phyloP scores from a whole-genome alignment of 2,329 filamentous ascomycete species.

The Beauveria sp. region DNA sequence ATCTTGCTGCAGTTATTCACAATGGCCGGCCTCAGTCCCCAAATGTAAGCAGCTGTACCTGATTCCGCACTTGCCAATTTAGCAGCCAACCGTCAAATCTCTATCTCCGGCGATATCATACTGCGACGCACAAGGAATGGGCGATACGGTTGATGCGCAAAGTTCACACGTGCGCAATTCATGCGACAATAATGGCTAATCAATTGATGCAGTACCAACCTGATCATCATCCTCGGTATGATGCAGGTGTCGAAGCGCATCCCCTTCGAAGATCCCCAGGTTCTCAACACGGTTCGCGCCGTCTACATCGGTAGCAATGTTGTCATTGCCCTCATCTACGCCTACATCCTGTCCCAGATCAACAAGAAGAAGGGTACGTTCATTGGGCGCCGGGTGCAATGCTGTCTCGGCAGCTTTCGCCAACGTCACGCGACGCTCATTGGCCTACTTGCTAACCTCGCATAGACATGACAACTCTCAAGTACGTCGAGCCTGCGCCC shows the following conservation, averaged over 20 bases:
- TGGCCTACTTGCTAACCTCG: background rate
- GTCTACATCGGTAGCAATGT: constrained; percentile 58
- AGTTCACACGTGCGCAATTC: background rate
- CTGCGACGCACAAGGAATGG: background rate
- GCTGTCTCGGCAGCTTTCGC: background rate
- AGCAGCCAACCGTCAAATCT: background rate
- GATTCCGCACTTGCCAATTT: background rate
- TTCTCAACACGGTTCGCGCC: constrained; percentile 49
- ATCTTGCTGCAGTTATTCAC: constrained; percentile 22
- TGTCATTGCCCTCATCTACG: constrained; percentile 75
- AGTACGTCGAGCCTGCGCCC: constrained; percentile 93
- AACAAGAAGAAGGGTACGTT: constrained; percentile 91
- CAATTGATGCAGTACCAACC: constrained; percentile 61
- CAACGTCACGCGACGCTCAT: background rate
- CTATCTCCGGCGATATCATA: background rate
- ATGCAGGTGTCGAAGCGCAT: constrained; percentile 98
- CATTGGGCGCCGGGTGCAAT: background rate
- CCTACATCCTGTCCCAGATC: constrained; percentile 78
- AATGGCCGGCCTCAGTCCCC: constrained; percentile 56
- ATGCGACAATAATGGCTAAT: background rate
- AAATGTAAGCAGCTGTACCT: constrained; percentile 43
- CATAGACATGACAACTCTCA: constrained; percentile 88
- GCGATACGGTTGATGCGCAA: background rate
- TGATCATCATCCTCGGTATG: constrained; percentile 92
- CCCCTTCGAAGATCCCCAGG: constrained; percentile 75